Conservation (phyloP, 2,329 filamentous ascomycete species). For the Plenodomus tracheiphilus region DNA sequence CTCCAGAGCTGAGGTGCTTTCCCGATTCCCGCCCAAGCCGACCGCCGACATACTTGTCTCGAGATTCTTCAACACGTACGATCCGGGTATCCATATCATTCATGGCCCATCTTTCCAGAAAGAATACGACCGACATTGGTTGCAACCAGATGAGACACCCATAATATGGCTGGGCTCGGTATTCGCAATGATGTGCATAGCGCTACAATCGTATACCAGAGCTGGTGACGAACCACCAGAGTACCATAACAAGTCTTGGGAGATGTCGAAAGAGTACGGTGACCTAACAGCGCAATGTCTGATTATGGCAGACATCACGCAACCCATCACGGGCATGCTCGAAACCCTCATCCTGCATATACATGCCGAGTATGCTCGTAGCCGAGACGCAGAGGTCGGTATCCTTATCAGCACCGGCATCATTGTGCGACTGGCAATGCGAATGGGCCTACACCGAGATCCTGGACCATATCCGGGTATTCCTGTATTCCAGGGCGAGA, state of each 20-base stretch:
- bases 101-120: constrained; percentile 77
- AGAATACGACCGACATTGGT: constrained; percentile 69
- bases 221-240: constrained; percentile 79
- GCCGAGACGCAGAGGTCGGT: constrained; percentile 73
- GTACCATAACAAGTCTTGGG: constrained; percentile 67
- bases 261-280: constrained; percentile 61
- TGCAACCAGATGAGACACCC: constrained; percentile 70
- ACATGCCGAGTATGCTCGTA: constrained; percentile 73
- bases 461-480: constrained; percentile 73
- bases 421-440: constrained; percentile 65
- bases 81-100: constrained; percentile 62
- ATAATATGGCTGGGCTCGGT: constrained; percentile 79
- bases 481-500: constrained; percentile 76
- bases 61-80: constrained; percentile 86
- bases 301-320: constrained; percentile 75
- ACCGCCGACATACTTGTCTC: constrained; percentile 83
- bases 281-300: constrained; percentile 77
- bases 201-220: constrained; percentile 77
- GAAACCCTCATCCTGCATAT: constrained; percentile 77
- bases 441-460: constrained; percentile 80
- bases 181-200: constrained; percentile 75
- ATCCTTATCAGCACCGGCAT: constrained; percentile 64
- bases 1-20: constrained; percentile 75
- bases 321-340: constrained; percentile 73
- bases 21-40: constrained; percentile 77